Base-by-base conservation (phyloP, 345 rosid genomes). In the Cochlearia excelsa region DNA sequence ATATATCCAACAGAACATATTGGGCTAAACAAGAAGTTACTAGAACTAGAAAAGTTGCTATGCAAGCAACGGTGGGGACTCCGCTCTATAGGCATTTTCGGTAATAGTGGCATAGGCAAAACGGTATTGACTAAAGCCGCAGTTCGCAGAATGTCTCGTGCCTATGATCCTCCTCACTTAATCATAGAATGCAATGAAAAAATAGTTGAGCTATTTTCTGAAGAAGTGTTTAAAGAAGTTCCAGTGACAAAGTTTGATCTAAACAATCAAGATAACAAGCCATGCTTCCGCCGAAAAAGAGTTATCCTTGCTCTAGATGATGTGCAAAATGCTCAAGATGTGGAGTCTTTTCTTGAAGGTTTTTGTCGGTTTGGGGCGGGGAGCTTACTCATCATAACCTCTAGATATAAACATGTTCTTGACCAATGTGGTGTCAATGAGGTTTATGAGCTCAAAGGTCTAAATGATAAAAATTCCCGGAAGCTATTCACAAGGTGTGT, bases 31-130 rank as follows among this genome's bases (percentile, higher is more conserved):
- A 7, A 0, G 37, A 1, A 0, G 1, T 28, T 9, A 54, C 4
- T 5, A 2, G 30, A 52, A 4, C 35, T 53, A 53, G 53, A 53
- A 53, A 27, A 44, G 30, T 63, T 63, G 44, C 26, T 63, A 30
- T 52, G 50, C 59, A 52, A 51, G 51, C 67, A 63, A 27, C 6
- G 43, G 43, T 52, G 67, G 67, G 67, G 59, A 3, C 0, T 51
- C 10, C 58, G 67, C 11, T 16, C 43, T 26, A 3, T 63, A 52
- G 67, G 51, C 11, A 63, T 63, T 23, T 63, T 10, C 0, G 67
- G 67, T n/a, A 5, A 9, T n/a, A 5, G 4, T 33, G 43, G 67
- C 40, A 51, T 52, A 30, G 67, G 67, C 49, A 63, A 63, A 39
- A 63, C 59, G 2, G 43, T 43, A 5, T 6, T 63, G 7, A 11